Conservation (phyloP, 2,329 filamentous ascomycete species). For the Orbilia brochopaga region DNA sequence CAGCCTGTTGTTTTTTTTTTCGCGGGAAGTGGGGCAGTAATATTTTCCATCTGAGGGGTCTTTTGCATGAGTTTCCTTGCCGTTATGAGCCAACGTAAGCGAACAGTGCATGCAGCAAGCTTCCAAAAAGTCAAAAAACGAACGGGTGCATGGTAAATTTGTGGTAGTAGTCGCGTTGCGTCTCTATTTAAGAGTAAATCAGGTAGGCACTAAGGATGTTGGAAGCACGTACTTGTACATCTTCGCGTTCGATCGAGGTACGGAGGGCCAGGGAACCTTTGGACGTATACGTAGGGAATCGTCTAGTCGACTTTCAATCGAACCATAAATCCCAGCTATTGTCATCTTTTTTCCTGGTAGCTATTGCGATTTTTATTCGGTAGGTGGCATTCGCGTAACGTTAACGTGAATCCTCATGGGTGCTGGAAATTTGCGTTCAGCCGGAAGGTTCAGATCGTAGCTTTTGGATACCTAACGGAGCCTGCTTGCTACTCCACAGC, state of each 20-base stretch:
- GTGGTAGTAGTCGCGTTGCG: slow-evolving; percentile 28
- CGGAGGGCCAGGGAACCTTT: too few species aligned
- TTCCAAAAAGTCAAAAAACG: slow-evolving; percentile 14
- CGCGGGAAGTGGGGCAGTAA: slow-evolving; percentile 46
- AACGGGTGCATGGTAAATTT: slow-evolving; percentile 1
- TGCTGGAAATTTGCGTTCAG: slow-evolving; percentile 11
- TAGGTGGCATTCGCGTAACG: slow-evolving; percentile 13
- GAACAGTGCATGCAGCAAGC: slow-evolving; percentile 40
- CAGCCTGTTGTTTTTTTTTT: slow-evolving; percentile 27
- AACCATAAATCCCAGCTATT: too few species aligned
- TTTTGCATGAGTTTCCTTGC: slow-evolving; percentile 45
- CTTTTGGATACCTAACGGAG: slow-evolving; percentile 5
- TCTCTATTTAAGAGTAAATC: slow-evolving; percentile 7
- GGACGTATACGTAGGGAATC: too few species aligned
- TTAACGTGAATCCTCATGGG: slow-evolving; percentile 6
- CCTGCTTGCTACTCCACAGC: background rate
- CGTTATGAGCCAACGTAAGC: slow-evolving; percentile 39
- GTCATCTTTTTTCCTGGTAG: background rate
- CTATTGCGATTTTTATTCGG: background rate
- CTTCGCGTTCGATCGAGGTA: too few species aligned
- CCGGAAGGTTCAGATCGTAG: background rate
- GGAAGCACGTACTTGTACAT: background rate
- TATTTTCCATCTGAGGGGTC: slow-evolving; percentile 46
- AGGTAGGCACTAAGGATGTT: background rate
- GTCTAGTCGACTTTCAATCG: too few species aligned